Percentiles rank a stretch among this genome's conserved stretches.
phyloP scores from a whole-genome alignment of 225 moss, liverwort and hornwort species.

The Straminergon stramineum region DNA sequence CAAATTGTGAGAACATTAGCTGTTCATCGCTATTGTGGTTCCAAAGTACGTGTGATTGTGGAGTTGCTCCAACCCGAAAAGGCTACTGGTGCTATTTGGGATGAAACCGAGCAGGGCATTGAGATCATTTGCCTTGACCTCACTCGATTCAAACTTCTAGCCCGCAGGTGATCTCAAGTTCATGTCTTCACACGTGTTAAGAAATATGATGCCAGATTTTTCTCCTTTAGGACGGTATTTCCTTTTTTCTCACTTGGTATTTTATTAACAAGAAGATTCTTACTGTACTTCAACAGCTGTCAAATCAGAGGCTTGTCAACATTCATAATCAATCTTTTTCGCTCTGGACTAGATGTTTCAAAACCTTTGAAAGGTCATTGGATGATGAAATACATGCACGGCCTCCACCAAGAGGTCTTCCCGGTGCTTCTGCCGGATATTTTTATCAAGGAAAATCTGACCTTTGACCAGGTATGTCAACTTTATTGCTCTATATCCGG shows the following conservation, averaged over 20 bases:
- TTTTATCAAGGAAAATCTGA: conserved; percentile 25
- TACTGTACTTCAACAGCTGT: conserved; percentile 49
- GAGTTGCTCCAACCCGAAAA: conserved; percentile 90
- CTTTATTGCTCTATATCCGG: neutral
- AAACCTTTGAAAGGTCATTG: conserved; percentile 71
- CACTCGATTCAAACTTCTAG: conserved; percentile 82
- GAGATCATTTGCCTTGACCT: conserved; percentile 92
- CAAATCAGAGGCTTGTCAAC: conserved; percentile 81
- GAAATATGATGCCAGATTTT: neutral
- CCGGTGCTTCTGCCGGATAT: conserved; percentile 48
- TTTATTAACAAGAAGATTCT: neutral
- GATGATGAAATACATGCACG: conserved; percentile 87
- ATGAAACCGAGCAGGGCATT: conserved; percentile 74
- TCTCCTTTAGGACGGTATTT: neutral
- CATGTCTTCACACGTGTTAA: neutral
- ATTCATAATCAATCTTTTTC: conserved; percentile 78
- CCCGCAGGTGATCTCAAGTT: conserved; percentile 59
- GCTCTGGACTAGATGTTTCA: conserved; percentile 65
- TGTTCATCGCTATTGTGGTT: conserved; percentile 73
- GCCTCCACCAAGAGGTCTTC: conserved; percentile 77
- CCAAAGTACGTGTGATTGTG: conserved; percentile 74
- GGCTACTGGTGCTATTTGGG: conserved; percentile 87
- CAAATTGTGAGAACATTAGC: conserved; percentile 86
- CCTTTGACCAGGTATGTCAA: conserved; percentile 37
- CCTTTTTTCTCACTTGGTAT: neutral